These are phyloP conservation scores for Sclerotinia trifoliorum DNA, from an alignment of 2,329 filamentous ascomycete genomes.

Conservation along the genomic window DNA sequence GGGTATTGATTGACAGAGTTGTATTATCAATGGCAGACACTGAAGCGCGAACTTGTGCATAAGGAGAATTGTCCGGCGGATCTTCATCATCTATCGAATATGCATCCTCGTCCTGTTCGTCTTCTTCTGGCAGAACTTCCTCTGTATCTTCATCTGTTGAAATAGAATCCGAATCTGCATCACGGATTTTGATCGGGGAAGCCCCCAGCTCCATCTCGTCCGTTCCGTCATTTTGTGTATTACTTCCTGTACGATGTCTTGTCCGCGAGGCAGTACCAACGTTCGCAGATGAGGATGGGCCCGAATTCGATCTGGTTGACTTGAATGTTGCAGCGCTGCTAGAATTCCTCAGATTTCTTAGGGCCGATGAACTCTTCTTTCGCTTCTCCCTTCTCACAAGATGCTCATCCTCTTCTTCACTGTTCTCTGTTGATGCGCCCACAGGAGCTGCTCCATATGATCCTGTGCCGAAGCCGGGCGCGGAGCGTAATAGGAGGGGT, in stretches of 20 bases:
- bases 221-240: slow-evolving; percentile 26
- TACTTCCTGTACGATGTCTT: slow-evolving; percentile 17
- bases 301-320: slow-evolving; percentile 23
- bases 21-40: slow-evolving; percentile 74
- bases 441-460: slow-evolving; percentile 60
- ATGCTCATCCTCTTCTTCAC: slow-evolving; percentile 38
- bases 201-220: slow-evolving; percentile 31
- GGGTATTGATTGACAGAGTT: slow-evolving; percentile 78
- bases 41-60: slow-evolving; percentile 76
- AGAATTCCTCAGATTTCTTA: slow-evolving; percentile 35
- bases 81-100: slow-evolving; percentile 49
- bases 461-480: slow-evolving; percentile 58
- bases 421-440: slow-evolving; percentile 42
- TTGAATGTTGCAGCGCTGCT: slow-evolving; percentile 29
- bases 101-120: slow-evolving; percentile 37
- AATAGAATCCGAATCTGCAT: slow-evolving; percentile 29
- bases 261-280: not conserved
- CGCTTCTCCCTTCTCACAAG: slow-evolving; percentile 30
- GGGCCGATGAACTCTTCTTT: slow-evolving; percentile 31
- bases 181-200: slow-evolving; percentile 29
- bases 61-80: slow-evolving; percentile 68
- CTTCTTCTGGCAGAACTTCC: slow-evolving; percentile 40
- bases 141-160: slow-evolving; percentile 39
- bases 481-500: slow-evolving; percentile 58
- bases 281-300: slow-evolving; percentile 24